Conservation (phyloP, 2,329 filamentous ascomycete genomes). For the Aspergillus udagawae region DNA sequence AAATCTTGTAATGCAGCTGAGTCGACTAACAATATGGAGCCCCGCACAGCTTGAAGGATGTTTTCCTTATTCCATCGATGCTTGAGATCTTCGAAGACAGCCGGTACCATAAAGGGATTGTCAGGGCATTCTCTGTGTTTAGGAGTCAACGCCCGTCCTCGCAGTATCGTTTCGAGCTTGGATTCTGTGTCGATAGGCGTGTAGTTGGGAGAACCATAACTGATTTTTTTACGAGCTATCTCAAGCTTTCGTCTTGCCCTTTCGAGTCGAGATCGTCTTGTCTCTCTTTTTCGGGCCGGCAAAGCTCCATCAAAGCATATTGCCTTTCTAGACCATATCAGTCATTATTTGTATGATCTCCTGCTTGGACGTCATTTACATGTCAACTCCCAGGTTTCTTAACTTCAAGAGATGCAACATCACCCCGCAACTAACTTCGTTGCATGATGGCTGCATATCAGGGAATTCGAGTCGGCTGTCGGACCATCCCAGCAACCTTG, state of each 20-base stretch:
- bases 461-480: conserved; percentile 43
- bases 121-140: conserved; percentile 43
- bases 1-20: conserved; percentile 19
- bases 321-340: conserved; percentile 47
- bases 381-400: conserved; percentile 49
- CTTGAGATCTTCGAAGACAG: conserved; percentile 66
- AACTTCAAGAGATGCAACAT: conserved; percentile 62
- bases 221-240: conserved; percentile 41
- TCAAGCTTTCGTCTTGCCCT: conserved; percentile 56
- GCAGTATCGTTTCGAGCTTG: conserved; percentile 23
- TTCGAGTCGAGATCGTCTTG: conserved; percentile 59
- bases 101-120: conserved; percentile 70
- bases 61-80: conserved; percentile 39
- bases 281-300: conserved; percentile 60
- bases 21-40: conserved; percentile 23
- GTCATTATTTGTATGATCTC: conserved; percentile 2
- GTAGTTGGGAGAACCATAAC: conserved; percentile 22
- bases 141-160: conserved; percentile 19
- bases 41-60: conserved; percentile 17
- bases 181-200: conserved; percentile 3
- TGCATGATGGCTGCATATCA: conserved; percentile 57
- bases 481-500: conserved; percentile 48
- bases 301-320: conserved; percentile 87
- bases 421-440: conserved; percentile 57
- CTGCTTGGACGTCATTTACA: conserved; percentile 66